Base-by-base conservation (phyloP, 2,329 filamentous ascomycete species). In the Pseudopithomyces chartarum region DNA sequence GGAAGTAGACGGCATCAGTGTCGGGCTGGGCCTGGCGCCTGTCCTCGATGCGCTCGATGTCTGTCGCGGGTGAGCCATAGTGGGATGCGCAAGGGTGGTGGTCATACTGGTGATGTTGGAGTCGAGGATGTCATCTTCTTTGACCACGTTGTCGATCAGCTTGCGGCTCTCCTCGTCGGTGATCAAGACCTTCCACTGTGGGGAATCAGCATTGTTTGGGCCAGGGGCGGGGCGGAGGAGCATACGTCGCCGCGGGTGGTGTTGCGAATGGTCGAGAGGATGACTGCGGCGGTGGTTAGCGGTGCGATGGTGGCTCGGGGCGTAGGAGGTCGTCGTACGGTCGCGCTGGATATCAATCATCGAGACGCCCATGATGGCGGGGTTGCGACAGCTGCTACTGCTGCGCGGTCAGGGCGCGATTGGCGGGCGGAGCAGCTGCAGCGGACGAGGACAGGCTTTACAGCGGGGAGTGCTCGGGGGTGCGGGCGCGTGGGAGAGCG, bases 71-170 rank as follows among this genome's bases (percentile, higher is more conserved):
- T 78, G 67, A 77, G 72, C 58, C 54, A 15, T 26, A 5, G 19
- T 32, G 40, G 32, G 29, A 34, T 43, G 29, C 32, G 6, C 36
- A 26, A 26, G 32, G 43, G 47, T 10, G 43, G 26, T 43, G 13
- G 43, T 42, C 88, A 74, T 84, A 97, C 93, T 97, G 65, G 93
- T 94, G 77, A 99, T 91, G 75, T 97, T 97, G 78, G 92, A 87
- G 75, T 96, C 96, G 79, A 99, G 89, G 65, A 99, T 96, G 71
- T 97, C 92, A 85, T 99, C 94, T 81, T 97, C 90, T 70, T 92
- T 94, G 74, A 94, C 86, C 45, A 91, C 90, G 82, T 94, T 96
- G 78, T 96, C 89, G 68, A 99, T 84, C 67, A 99, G 85, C 76
- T 90, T 93, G 75, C 89, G 88, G 74, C 91, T 93, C 55, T 82